Evolutionary conservation across 345 rosid genomes (phyloP), one percentile per base, ranked within the genome.

Genomic region (Euclidium syriacum): DNA sequence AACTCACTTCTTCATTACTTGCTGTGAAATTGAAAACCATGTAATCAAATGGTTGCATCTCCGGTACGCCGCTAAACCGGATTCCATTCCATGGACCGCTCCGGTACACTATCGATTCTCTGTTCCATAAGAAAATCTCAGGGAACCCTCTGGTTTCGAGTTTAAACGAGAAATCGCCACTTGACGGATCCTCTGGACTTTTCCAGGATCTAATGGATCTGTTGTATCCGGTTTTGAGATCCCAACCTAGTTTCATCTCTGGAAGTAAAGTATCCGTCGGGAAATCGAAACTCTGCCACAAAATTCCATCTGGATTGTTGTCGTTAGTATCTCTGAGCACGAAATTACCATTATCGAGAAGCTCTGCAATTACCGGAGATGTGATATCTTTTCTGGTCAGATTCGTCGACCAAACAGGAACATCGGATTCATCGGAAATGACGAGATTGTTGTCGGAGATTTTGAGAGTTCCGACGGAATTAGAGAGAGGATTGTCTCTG

Each of bases 251-350:
- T 55, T 84, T 92, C 98, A 87, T 89, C 7, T 57, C 88, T 1
- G 97, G 82, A 43, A 92, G 65, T 61, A 92, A 47, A 33, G 96
- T 89, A 68, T 89, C 88, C 0, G 90, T 85, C 10, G 96, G 96
- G 22, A 67, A 70, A 74, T 91, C 94, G 11, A 89, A 91, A 50
- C 96, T 86, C 53, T 85, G 98, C 96, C 96, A 92, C 9, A 86
- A 44, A 52, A 52, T 51, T 16, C 36, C 47, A 33, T 46, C 36
- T 6, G 52, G 46, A 29, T 40, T 6, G 1, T 40, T 40, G 12
- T 48, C 41, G 50, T 30, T 41, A 9, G 64, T 68, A 39, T 85
- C 83, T 76, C 64, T 84, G 1, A 89, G 68, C 23, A 92, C 81
- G 7, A 92, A 70, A 39, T 92, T 89, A 27, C 98, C 98, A 1